Base-by-base conservation (phyloP, 768 basidiomycete genomes). In the Russula lepida region DNA sequence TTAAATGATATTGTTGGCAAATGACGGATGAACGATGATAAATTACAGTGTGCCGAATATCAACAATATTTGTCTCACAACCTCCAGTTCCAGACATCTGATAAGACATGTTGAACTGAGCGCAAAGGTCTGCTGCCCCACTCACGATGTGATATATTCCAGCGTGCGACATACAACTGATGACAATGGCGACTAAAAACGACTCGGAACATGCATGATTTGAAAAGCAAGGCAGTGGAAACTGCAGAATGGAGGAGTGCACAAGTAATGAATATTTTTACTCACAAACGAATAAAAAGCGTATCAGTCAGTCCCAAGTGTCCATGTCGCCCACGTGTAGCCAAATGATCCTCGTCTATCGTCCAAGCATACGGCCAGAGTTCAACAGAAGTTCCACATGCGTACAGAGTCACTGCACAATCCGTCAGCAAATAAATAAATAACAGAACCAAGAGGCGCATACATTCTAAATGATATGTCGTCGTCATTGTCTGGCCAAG, bases 401-500 rank as follows among this genome's bases (percentile, higher is more conserved):
- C 71, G 73, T 33, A 74, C 74, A 30, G 66, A 74, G 57, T 73
- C 70, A 44, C 73, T 74, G 52, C 49, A 37, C 4, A 47, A 56
- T 25, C n/a, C 11, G 35, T 60, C 39, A 55, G 37, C 44, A 15
- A 37, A 6, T n/a, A 25, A 37, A 6, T n/a, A 25, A 35, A 23
- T 3, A 37, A 15, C 9, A 8, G 17, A 15, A 43, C 28, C 51
- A 19, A 43, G 28, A 28, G 35, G 46, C 4, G 70, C 73, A 59
- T 67, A 87, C 84, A 93, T 79, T 46, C 86, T 79, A 74, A 93
- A 81, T 2, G 86, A 84, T 32, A 86, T 77, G 53, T 82, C 78
- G 60, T 82, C 78, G 11, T 81, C 76, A 53, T 76, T 79, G 6
- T 76, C 71, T 3, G 88, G 84, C 92, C 92, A 93, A 9, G 86